A percentile compares a stretch with the other conserved stretches of the same genome.
phyloP scores from a whole-genome alignment of 305 asterid species.

The Solanum hybrid region DNA sequence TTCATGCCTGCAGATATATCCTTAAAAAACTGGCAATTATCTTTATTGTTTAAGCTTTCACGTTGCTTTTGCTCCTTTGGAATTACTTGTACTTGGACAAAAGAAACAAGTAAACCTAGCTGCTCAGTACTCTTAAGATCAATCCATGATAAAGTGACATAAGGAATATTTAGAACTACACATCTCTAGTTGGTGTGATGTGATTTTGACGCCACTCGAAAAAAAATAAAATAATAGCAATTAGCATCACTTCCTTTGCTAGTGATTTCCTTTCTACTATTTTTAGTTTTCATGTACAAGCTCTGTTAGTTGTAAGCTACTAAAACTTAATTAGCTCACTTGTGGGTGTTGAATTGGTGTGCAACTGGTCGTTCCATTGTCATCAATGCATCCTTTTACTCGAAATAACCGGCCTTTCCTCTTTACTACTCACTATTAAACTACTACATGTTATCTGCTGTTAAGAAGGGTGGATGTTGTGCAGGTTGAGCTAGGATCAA shows the following conservation, averaged over 20 bases:
- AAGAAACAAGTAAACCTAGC: neutral
- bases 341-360: neutral
- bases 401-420: neutral
- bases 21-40: neutral
- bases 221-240: neutral
- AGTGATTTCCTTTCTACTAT: neutral
- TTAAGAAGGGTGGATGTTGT: constrained; percentile 60
- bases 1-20: neutral
- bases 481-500: constrained; percentile 29
- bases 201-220: neutral
- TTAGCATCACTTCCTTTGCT: neutral
- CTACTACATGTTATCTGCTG: constrained; percentile 2
- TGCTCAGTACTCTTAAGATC: neutral
- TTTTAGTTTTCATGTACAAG: neutral
- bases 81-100: neutral
- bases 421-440: neutral
- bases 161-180: neutral
- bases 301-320: neutral
- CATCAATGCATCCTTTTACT: neutral
- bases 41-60: neutral
- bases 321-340: neutral
- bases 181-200: neutral
- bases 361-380: neutral
- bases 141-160: neutral
- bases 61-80: neutral